Evolutionary conservation across 106 monocot genomes (phyloP).

Genomic region (Acorus calamus): DNA sequence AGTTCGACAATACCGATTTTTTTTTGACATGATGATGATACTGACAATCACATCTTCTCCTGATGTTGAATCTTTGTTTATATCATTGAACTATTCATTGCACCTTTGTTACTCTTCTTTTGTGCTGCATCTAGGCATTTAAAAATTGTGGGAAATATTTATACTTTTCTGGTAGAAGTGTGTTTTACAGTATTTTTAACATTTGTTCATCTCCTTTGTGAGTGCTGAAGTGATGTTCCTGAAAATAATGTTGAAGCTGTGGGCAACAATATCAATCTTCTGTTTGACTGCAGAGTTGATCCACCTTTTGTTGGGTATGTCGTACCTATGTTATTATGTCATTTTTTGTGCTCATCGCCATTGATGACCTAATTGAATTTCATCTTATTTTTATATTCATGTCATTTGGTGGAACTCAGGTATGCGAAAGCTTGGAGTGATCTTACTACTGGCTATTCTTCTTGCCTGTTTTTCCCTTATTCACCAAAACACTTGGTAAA

Average conservation of each 20-base stretch:
- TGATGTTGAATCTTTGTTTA: too few species aligned
- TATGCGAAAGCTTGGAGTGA: conserved; percentile 76
- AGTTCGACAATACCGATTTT: too few species aligned
- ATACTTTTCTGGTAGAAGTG: neutral
- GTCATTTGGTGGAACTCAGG: conserved; percentile 23
- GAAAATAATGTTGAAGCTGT: conserved; percentile 18
- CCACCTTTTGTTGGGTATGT: conserved; percentile 82
- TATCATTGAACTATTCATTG: too few species aligned
- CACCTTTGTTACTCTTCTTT: too few species aligned
- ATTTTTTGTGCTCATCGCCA: neutral
- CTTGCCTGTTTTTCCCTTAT: conserved; percentile 81
- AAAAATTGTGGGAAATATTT: too few species aligned
- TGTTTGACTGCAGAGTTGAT: conserved; percentile 64
- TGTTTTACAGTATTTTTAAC: neutral
- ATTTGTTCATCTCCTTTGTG: neutral
- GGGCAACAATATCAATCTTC: conserved; percentile 19
- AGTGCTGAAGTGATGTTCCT: conserved; percentile 33
- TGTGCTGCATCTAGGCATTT: too few species aligned
- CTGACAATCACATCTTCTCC: too few species aligned
- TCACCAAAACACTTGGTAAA: conserved; percentile 54
- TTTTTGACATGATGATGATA: too few species aligned
- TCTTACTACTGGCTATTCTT: conserved; percentile 30
- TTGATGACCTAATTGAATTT: neutral
- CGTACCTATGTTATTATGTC: neutral
- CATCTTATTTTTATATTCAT: neutral